Base-by-base conservation (phyloP, 352 stramenopile genomes). In the Pythium phragmitis region DNA sequence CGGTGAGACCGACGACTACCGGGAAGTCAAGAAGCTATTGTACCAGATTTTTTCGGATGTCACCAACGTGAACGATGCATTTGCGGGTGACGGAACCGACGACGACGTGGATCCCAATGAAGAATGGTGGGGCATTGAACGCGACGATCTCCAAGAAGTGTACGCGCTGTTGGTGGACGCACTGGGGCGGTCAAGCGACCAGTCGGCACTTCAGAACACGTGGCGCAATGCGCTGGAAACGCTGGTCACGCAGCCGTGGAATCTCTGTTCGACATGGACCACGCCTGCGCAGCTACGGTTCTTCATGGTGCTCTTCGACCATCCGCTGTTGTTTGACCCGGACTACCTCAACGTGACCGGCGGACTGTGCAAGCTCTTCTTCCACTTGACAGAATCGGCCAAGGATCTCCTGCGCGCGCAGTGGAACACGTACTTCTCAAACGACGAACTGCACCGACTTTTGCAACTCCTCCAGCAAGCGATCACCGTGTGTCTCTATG, bases 401-500 rank as follows among this genome's bases (percentile, higher is more conserved):
- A 91, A 93, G 42, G 60, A 73, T 30, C 61, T 85, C 11, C 33
- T 93, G 23, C 76, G 75, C 5, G 70, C 57, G 1, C 79, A 88
- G 21, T 93, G 85, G 85, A 72, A 66, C 36, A 57, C 47, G 2
- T 79, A 77, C 52, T 89, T 75, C 39, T 78, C 72, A 5, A 73
- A 73, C 30, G 82, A 91, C 30, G 77, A 89, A 50, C 57, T 93
- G 7, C 74, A 90, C 49, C 79, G 82, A 28, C 50, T 93, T 5
- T 33, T 93, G 33, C 72, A 90, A 42, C 73, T 91, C n/a, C 68
- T 91, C 8, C 85, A 93, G 55, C 85, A 93, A 28, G 67, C 76
- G 43, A 91, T 93, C 63, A 93, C 82, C 3, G 78, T 93, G 17
- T 85, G 76, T 72, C 65, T 93, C 0, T 89, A 90, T 47, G 80